A percentile compares a stretch with the other conserved stretches of the same genome.
phyloP scores from a whole-genome alignment of 305 asterid species.

The Nicotiana rustica region DNA sequence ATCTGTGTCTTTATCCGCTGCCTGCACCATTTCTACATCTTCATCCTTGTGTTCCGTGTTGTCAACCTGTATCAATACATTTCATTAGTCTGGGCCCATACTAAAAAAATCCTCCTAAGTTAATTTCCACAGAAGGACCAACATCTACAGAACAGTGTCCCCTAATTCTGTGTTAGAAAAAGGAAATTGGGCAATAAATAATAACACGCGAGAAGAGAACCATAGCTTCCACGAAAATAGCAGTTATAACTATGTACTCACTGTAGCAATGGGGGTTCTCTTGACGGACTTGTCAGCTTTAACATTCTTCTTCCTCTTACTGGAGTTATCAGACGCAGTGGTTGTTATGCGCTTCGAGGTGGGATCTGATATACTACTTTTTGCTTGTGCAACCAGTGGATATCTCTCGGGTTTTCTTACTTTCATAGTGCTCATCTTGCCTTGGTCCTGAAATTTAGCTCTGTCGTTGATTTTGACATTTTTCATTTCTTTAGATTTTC shows the following conservation, averaged over 20 bases:
- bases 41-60: constrained; percentile 35
- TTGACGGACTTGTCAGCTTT: constrained; percentile 47
- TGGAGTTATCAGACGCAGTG: constrained; percentile 39
- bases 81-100: constrained; percentile 18
- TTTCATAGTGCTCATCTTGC: constrained; percentile 42
- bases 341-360: constrained; percentile 23
- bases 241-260: constrained; percentile 32
- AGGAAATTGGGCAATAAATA: neutral
- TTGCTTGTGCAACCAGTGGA: constrained; percentile 42
- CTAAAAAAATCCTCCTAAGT: neutral
- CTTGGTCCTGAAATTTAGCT: constrained; percentile 39
- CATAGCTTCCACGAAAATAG: neutral
- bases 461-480: constrained; percentile 44
- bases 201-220: neutral
- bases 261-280: constrained; percentile 36
- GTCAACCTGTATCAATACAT: constrained; percentile 55
- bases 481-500: constrained; percentile 47
- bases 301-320: constrained; percentile 44
- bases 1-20: constrained; percentile 36
- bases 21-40: constrained; percentile 31
- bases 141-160: neutral
- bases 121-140: constrained; percentile 22
- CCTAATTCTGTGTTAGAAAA: neutral
- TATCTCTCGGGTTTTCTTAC: constrained; percentile 49
- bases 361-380: constrained; percentile 39